Evolutionary conservation across 331 rosid genomes (phyloP).

Genomic region (Dryas integrifolia): DNA sequence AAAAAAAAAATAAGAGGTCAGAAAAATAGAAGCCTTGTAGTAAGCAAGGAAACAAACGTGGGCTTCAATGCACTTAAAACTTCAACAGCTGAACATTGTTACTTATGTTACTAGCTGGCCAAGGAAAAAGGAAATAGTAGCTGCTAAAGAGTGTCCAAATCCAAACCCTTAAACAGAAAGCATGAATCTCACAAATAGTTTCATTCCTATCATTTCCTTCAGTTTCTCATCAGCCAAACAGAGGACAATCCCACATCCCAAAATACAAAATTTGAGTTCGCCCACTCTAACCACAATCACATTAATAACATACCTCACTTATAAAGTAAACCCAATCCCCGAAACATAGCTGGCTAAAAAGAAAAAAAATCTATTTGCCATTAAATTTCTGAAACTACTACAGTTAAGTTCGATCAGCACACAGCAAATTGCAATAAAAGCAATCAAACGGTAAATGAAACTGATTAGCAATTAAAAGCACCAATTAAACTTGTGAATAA

Average conservation of each 20-base stretch:
- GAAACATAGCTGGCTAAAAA: background rate
- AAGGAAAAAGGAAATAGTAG: background rate
- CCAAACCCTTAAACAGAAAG: background rate
- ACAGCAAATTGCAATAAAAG: slow-evolving; percentile 15
- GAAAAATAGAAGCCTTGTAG: background rate
- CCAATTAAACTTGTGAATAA: background rate
- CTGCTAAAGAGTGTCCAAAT: slow-evolving; percentile 1
- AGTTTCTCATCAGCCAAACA: background rate
- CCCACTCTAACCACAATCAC: slow-evolving; percentile 6
- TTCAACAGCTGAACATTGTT: background rate
- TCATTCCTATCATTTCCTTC: background rate
- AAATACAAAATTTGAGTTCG: background rate
- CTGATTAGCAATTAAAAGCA: background rate
- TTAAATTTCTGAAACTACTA: slow-evolving; percentile 16
- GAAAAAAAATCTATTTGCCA: background rate
- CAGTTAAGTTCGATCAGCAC: slow-evolving; percentile 23
- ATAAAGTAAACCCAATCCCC: background rate
- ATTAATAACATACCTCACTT: background rate
- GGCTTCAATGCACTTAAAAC: background rate
- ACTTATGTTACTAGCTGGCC: background rate
- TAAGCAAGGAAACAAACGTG: background rate
- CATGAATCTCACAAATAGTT: background rate
- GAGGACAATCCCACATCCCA: background rate
- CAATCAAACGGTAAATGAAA: background rate
- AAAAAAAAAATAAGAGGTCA: background rate